Percentiles rank a stretch among this genome's conserved stretches.
Conservation (phyloP, 2,329 filamentous ascomycete genomes). For the Diplodia seriata region DNA sequence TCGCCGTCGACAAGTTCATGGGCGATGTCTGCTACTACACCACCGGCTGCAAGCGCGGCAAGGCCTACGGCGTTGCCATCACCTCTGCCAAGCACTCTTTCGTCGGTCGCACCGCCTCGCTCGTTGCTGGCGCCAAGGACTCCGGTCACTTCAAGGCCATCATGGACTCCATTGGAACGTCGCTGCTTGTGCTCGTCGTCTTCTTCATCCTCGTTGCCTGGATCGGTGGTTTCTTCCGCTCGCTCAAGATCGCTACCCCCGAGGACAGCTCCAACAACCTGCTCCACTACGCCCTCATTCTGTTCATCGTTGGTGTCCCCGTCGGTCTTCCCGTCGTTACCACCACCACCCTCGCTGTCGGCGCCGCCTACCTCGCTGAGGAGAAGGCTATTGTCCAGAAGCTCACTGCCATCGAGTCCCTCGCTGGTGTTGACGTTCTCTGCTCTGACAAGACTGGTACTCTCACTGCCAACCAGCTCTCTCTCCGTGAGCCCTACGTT, state of each 20-base stretch:
- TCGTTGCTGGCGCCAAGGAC: conserved; percentile 77
- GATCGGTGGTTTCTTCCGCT: conserved; percentile 81
- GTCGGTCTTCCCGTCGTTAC: conserved; percentile 82
- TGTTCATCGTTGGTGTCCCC: conserved; percentile 79
- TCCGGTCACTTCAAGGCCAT: conserved; percentile 82
- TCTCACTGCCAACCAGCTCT: conserved; percentile 76
- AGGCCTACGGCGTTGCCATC: conserved; percentile 73
- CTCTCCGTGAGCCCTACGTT: conserved; percentile 78
- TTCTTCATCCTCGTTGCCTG: conserved; percentile 77
- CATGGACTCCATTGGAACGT: conserved; percentile 81
- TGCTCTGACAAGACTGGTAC: conserved; percentile 86
- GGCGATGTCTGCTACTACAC: conserved; percentile 79
- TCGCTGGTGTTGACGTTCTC: conserved; percentile 76
- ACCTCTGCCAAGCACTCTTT: conserved; percentile 75
- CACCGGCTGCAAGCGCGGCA: conserved; percentile 81
- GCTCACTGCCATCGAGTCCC: conserved; percentile 78
- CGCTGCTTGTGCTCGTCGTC: conserved; percentile 76
- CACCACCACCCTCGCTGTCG: conserved; percentile 78
- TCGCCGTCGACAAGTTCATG: conserved; percentile 81
- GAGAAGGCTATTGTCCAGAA: conserved; percentile 83
- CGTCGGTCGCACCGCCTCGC: conserved; percentile 75
- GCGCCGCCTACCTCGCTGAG: conserved; percentile 77
- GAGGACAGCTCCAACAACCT: conserved; percentile 67
- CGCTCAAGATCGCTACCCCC: conserved; percentile 67
- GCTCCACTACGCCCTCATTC: conserved; percentile 71